Evolutionary conservation across 768 basidiomycete species (phyloP).

Genomic region (Termitomyces sp.): DNA sequence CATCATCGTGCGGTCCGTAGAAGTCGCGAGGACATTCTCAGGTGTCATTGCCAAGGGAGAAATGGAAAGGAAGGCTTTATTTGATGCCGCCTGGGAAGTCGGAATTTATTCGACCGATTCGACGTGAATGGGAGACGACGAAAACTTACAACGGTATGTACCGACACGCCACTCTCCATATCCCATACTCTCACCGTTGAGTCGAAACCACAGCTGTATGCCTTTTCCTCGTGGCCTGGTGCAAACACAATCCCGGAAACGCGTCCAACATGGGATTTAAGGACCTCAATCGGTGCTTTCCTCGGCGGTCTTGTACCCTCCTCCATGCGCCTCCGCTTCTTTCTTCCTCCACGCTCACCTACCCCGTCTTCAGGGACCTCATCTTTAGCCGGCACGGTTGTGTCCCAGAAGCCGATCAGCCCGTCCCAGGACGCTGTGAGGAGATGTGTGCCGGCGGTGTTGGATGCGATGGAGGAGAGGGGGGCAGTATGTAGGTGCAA

Average conservation of each 20-base stretch:
- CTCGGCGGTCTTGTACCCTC: slow-evolving; percentile 34
- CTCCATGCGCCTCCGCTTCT: slow-evolving; percentile 63
- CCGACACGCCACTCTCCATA: slow-evolving; percentile 67
- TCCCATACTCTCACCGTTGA: slow-evolving; percentile 91
- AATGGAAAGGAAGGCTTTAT: slow-evolving; percentile 71
- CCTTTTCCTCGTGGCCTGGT: slow-evolving; percentile 25
- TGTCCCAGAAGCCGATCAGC: slow-evolving; percentile 79
- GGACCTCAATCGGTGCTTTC: slow-evolving; percentile 65
- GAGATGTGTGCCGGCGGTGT: slow-evolving; percentile 51
- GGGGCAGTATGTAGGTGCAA: slow-evolving; percentile 82
- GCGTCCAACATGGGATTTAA: slow-evolving; percentile 80
- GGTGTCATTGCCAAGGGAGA: slow-evolving; percentile 22
- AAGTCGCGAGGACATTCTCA: slow-evolving; percentile 49
- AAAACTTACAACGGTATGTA: slow-evolving; percentile 57
- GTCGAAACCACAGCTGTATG: slow-evolving; percentile 82
- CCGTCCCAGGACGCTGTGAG: slow-evolving; percentile 88
- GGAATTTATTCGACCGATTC: not conserved
- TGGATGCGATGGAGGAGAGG: slow-evolving; percentile 63
- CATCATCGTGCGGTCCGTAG: slow-evolving; percentile 69
- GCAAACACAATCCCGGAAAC: slow-evolving; percentile 72
- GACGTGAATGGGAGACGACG: not conserved
- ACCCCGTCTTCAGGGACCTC: slow-evolving; percentile 46
- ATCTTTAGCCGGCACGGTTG: slow-evolving; percentile 51
- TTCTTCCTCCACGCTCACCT: slow-evolving; percentile 34
- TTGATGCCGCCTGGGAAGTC: slow-evolving; percentile 48